Evolutionary conservation across 2,329 filamentous ascomycete genomes (phyloP).

Genomic region (Botrytis tulipae): DNA sequence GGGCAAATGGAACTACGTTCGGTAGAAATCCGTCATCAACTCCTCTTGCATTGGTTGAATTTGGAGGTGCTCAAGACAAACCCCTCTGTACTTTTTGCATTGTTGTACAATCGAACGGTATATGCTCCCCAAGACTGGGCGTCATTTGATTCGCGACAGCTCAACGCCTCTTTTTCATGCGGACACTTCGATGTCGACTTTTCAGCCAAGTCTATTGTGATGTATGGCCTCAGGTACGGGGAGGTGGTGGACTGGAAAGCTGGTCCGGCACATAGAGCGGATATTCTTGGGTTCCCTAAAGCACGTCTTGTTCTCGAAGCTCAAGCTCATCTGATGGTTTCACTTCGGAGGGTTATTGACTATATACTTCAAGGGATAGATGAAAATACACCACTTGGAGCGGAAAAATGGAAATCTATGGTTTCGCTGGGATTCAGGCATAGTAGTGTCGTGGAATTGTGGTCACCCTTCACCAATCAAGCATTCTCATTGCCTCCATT

Average conservation of each 20-base stretch:
- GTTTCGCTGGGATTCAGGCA: background rate
- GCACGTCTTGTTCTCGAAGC: constrained; percentile 24
- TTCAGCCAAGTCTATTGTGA: constrained; percentile 7
- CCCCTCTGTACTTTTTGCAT: background rate
- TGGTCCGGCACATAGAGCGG: constrained; percentile 1
- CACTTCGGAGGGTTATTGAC: constrained; percentile 8
- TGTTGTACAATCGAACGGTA: background rate
- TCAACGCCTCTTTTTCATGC: background rate
- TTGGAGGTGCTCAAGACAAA: background rate
- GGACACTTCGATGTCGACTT: background rate
- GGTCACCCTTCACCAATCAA: constrained; percentile 24
- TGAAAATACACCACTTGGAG: background rate
- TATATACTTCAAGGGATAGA: constrained; percentile 14
- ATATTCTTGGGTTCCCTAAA: constrained; percentile 24
- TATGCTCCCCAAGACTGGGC: background rate
- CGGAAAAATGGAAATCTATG: constrained; percentile 1
- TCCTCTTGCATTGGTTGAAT: background rate
- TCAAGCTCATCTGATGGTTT: constrained; percentile 14
- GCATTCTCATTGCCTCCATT: constrained; percentile 23
- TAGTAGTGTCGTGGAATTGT: constrained; percentile 3
- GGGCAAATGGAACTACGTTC: background rate
- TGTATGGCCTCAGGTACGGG: constrained; percentile 21
- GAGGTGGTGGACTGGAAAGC: constrained; percentile 15
- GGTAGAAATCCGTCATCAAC: background rate
- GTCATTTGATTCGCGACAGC: background rate